These are phyloP conservation scores for Pseudozyma pruni DNA, from an alignment of 1,284 basidiomycete genomes.

Conservation along the genomic window DNA sequence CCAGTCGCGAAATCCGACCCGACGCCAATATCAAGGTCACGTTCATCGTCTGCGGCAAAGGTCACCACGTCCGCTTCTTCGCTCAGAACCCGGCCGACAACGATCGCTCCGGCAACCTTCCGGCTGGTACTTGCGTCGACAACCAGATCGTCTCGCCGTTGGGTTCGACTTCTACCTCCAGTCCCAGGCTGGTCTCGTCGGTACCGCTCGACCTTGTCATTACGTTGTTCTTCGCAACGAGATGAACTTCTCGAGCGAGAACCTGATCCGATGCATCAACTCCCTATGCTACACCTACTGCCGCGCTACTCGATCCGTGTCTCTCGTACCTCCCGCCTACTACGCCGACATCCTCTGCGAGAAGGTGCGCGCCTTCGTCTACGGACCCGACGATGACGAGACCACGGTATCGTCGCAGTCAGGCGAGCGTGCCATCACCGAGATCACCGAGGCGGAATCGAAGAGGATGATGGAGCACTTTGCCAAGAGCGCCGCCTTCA, in stretches of 20 bases:
- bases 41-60: constrained; percentile 52
- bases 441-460: constrained; percentile 32
- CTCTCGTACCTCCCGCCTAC: constrained; percentile 68
- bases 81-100: constrained; percentile 59
- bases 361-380: constrained; percentile 68
- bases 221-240: constrained; percentile 69
- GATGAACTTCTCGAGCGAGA: constrained; percentile 48
- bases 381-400: constrained; percentile 57
- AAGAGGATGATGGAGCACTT: constrained; percentile 28
- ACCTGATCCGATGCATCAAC: constrained; percentile 65
- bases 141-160: constrained; percentile 69
- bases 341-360: constrained; percentile 70
- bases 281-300: constrained; percentile 69
- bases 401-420: constrained; percentile 15
- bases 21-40: constrained; percentile 66
- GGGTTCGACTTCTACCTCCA: constrained; percentile 68
- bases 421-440: not conserved
- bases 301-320: constrained; percentile 69
- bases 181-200: constrained; percentile 63
- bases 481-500: constrained; percentile 14
- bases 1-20: constrained; percentile 47
- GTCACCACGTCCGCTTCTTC: constrained; percentile 70
- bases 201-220: constrained; percentile 70
- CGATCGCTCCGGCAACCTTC: constrained; percentile 70
- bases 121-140: constrained; percentile 68